Evolutionary conservation across 2,329 filamentous ascomycete species (phyloP).

Genomic region (Cercospora sesami): DNA sequence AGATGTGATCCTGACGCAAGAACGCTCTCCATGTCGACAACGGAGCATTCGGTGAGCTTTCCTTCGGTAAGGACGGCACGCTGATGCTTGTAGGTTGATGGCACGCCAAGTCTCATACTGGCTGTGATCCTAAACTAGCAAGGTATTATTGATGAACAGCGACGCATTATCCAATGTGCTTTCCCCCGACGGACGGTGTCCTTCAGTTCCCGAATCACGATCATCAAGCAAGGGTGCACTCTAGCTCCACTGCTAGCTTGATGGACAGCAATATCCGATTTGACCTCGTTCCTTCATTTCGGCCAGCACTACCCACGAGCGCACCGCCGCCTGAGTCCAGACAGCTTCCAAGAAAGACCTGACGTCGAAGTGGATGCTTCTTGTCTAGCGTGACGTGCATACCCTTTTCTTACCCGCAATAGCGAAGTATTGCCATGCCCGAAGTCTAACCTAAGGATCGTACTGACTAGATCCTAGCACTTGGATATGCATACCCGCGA

Average conservation of each 20-base stretch:
- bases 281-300: neutral
- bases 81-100: neutral
- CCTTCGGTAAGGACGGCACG: neutral
- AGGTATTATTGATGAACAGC: neutral
- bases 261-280: neutral
- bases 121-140: neutral
- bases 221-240: neutral
- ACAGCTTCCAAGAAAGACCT: slow-evolving; percentile 3
- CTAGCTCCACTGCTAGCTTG: slow-evolving; percentile 1
- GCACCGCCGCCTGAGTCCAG: neutral
- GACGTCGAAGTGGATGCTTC: slow-evolving; percentile 6
- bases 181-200: neutral
- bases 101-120: neutral
- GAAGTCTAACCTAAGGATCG: slow-evolving; percentile 7
- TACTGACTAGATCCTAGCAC: slow-evolving; percentile 3
- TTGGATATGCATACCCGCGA: slow-evolving; percentile 7
- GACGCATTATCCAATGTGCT: neutral
- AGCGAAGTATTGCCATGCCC: slow-evolving; percentile 5
- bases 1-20: neutral
- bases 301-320: neutral
- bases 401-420: neutral
- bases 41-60: neutral
- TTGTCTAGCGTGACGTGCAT: neutral
- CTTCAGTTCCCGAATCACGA: neutral
- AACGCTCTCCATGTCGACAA: neutral